Evolutionary conservation across 2,329 filamentous ascomycete species (phyloP).

Genomic region (Dactylellina cionopaga): DNA sequence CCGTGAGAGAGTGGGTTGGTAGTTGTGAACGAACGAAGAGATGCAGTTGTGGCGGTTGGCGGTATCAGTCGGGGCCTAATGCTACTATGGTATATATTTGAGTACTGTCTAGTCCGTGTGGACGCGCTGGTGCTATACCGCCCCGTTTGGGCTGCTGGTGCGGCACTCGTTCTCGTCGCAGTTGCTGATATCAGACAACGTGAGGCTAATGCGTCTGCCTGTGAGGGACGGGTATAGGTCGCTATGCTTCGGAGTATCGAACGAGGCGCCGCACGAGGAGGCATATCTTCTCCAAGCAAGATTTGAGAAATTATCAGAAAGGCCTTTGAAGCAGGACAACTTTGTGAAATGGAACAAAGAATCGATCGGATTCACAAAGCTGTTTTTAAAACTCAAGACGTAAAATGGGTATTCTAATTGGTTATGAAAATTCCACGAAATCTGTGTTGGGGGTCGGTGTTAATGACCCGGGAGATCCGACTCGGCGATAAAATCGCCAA

Average conservation of each 20-base stretch:
- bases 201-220: not conserved
- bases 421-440: constrained; percentile 31
- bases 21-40: constrained; percentile 69
- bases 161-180: not conserved
- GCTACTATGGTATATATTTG: too few relatives aligned
- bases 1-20: constrained; percentile 73
- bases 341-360: too few relatives aligned
- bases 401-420: too few relatives aligned
- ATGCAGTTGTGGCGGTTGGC: too few relatives aligned
- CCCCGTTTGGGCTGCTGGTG: too few relatives aligned
- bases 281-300: constrained; percentile 11
- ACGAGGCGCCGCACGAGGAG: constrained; percentile 20
- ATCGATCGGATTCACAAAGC: too few relatives aligned
- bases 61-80: too few relatives aligned
- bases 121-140: too few relatives aligned
- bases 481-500: constrained; percentile 28
- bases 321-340: not conserved
- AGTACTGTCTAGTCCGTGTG: too few relatives aligned
- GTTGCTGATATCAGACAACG: constrained; percentile 9
- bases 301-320: not conserved
- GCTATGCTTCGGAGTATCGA: constrained; percentile 30
- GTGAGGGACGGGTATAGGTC: not conserved
- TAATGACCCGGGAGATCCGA: not conserved
- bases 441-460: constrained; percentile 26
- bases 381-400: too few relatives aligned